Base-by-base conservation (phyloP, 1,284 basidiomycete genomes). In the Pseudomicrostroma phylloplanum region DNA sequence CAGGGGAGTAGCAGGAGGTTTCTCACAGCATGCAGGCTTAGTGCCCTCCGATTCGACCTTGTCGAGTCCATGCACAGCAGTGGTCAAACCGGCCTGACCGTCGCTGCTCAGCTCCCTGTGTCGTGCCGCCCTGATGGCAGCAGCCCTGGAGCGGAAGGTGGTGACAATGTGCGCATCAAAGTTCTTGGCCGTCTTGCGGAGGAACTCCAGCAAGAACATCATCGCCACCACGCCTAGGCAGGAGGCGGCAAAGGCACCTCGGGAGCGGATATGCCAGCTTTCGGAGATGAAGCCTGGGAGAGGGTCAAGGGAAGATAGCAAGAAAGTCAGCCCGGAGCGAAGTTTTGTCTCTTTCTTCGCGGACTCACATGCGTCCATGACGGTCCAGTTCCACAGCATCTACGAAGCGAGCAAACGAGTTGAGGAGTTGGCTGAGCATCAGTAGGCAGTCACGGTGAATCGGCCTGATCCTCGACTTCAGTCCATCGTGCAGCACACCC, bases 201-300 rank as follows among this genome's bases (percentile, higher is more conserved):
- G 59, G 11, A 64, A 62, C 62, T 76, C 74, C 61, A 74, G 68
- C 21, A 71, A 51, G 57, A 76, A 71, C 36, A 70, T 69, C 53
- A 74, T 67, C 46, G 73, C 56, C 8, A 71, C 72, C 19, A 76
- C 66, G 19, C 74, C 74, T 49, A 74, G 69, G 65, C 74, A 76
- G 6, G 72, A 68, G 19, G 73, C 74, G 19, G 67, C 74, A 46
- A 76, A 73, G 53, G 71, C 67, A 4, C 65, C 74, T 23, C 62
- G 48, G 19, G 39, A 48, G 21, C 46, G 56, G 54, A 73, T 66
- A 59, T 67, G 68, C 74, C 74, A 76, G 15, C 69, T 70, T 2
- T 68, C 66, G 23, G 72, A 67, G 56, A 76, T 67, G 12, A 76
- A 61, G 43, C 74, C 59, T 60, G 41, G 15, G n/a, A 4, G 19